Base-by-base conservation (phyloP, 1,284 basidiomycete genomes). In the Mixia osmundae region DNA sequence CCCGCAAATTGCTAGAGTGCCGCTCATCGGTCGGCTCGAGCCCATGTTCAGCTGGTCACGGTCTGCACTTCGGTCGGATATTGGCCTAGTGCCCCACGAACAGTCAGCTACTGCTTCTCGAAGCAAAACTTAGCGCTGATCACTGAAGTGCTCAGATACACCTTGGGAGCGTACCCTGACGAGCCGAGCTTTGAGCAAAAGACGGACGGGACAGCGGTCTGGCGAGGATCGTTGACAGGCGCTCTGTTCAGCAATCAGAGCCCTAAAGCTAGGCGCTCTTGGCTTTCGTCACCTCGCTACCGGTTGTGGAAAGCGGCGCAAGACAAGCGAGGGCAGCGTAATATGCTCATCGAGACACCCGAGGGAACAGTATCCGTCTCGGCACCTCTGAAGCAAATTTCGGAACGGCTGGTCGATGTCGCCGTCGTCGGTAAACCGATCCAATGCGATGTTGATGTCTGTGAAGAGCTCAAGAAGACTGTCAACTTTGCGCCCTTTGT, bases 131-230 rank as follows among this genome's bases (percentile, higher is more conserved):
- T 0, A 46, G 47, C 32, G n/a, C n/a, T n/a, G n/a, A n/a, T n/a
- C n/a, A n/a, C n/a, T n/a, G n/a, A 56, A 5, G 42, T 48, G 57
- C 0, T 48, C 49, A 31, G 61, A 63, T 42, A 55, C 55, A 3
- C 43, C 46, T 15, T 63, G 61, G 60, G 54, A 57, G 33, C 43
- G 52, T 12, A 63, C 62, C 28, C 9, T 15, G 11, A 19, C 14
- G 61, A 64, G 41, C 56, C 56, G 3, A 40, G 45, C 12, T 64
- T 61, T 60, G 55, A 58, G 32, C 43, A 54, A 10, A 64, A 64
- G 49, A 41, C 41, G 3, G 46, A 50, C 29, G 47, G 53, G 33
- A 53, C 55, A 37, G 46, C 63, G 1, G 54, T 55, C 11, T 63
- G 61, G 61, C 51, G 57, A 37, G 49, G 58, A 39, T 18, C 14